A percentile compares a stretch with the other conserved stretches of the same genome.
Conservation (phyloP, 2,329 filamentous ascomycete species). For the Botrytis fabae region DNA sequence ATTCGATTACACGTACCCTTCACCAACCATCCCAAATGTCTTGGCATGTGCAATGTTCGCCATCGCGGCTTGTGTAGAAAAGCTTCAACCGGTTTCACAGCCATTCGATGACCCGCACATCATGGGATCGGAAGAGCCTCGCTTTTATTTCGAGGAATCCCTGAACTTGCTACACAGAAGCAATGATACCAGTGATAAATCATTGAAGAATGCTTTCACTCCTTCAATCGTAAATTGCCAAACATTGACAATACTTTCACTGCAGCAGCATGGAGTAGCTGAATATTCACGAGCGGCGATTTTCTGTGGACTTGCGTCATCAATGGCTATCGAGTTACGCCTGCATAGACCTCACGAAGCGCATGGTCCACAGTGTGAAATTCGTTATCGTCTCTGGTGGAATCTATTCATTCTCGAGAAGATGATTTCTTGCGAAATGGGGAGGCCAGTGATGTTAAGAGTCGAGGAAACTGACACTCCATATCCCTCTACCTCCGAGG, state of each 20-base stretch:
- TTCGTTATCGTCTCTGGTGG: slow-evolving; percentile 40
- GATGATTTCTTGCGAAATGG: slow-evolving; percentile 38
- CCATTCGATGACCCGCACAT: slow-evolving; percentile 26
- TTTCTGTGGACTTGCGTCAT: slow-evolving; percentile 34
- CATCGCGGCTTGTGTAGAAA: slow-evolving; percentile 37
- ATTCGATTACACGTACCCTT: slow-evolving; percentile 33
- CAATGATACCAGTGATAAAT: slow-evolving; percentile 17
- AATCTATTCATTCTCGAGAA: slow-evolving; percentile 40
- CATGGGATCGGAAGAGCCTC: slow-evolving; percentile 10
- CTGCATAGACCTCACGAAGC: slow-evolving; percentile 34
- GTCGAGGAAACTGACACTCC: slow-evolving; percentile 37
- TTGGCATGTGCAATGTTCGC: slow-evolving; percentile 37
- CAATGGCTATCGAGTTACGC: slow-evolving; percentile 39
- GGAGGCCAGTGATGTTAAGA: slow-evolving; percentile 35
- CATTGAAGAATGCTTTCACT: slow-evolving; percentile 30
- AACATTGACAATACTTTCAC: slow-evolving; percentile 35
- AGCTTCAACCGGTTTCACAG: slow-evolving; percentile 26
- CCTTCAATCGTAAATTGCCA: slow-evolving; percentile 38
- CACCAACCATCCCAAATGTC: slow-evolving; percentile 33
- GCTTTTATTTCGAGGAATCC: slow-evolving; percentile 27
- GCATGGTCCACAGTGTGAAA: slow-evolving; percentile 34
- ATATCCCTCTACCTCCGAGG: slow-evolving; percentile 36
- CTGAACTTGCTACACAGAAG: slow-evolving; percentile 31
- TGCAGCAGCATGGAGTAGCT: slow-evolving; percentile 39
- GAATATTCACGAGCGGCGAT: slow-evolving; percentile 39